Conservation (phyloP, 2,329 filamentous ascomycete species). For the Cercospora sesami region DNA sequence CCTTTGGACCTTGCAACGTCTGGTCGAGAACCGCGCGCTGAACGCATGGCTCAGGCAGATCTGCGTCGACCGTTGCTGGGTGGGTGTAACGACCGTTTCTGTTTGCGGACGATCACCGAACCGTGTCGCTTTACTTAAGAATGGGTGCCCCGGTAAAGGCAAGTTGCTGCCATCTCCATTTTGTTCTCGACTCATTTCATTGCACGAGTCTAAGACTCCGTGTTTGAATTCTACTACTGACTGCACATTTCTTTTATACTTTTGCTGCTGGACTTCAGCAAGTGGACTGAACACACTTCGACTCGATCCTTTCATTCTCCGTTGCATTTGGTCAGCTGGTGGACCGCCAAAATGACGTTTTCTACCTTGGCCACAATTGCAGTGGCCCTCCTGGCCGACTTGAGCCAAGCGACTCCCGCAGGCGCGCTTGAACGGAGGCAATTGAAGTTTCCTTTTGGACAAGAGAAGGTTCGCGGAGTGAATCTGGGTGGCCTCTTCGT, state of each 20-base stretch:
- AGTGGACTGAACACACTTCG: not conserved
- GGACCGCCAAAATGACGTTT: conserved; percentile 26
- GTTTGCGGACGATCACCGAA: not conserved
- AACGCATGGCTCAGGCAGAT: conserved; percentile 10
- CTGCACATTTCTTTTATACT: not conserved
- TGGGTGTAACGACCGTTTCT: conserved; percentile 5
- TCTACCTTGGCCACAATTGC: conserved; percentile 27
- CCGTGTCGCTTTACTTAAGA: conserved; percentile 4
- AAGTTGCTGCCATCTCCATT: not conserved
- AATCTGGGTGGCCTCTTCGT: conserved; percentile 66
- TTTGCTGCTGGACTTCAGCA: not conserved
- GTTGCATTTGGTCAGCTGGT: not conserved
- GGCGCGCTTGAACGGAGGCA: conserved; percentile 23
- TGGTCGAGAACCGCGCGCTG: conserved; percentile 5
- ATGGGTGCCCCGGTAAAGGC: conserved; percentile 12
- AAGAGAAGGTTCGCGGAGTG: conserved; percentile 61
- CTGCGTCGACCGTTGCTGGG: conserved; percentile 1
- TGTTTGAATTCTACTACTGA: not conserved
- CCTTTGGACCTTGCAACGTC: not conserved
- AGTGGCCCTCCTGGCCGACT: conserved; percentile 29
- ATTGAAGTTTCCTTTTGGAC: conserved; percentile 53
- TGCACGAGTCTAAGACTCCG: conserved; percentile 1
- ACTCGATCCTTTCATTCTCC: not conserved
- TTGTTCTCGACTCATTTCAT: conserved; percentile 4
- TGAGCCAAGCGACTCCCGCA: conserved; percentile 29